Evolutionary conservation across 1,284 basidiomycete species (phyloP), one percentile per base, ranked within the genome.

Genomic region (Macrocystidia cucumis): DNA sequence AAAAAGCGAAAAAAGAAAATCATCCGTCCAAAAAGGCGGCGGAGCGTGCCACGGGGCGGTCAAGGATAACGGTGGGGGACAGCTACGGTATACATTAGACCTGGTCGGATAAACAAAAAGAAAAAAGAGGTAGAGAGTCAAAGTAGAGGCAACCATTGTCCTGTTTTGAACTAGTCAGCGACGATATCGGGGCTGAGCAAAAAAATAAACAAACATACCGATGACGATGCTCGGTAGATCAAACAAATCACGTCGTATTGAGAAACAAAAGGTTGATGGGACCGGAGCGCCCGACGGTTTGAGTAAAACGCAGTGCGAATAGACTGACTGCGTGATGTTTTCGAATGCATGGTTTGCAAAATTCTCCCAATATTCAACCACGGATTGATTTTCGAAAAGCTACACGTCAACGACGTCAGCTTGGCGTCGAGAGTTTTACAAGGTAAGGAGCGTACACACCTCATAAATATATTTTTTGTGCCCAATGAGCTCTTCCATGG

Each of bases 331-430:
- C 22, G 90, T 90, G 35, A 90, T 91, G 59, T 91, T 93, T 60
- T 96, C 91, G 48, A 97, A 97, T 4, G 92, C 92, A 58, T 95
- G 90, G 36, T 81, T 78, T 14, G 89, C 88, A 56, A 95, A 96
- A 57, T 88, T 90, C 59, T 96, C 92, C 83, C 88, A 96, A 59
- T 95, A 96, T 54, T 91, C 85, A 36, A 96, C 88, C 17, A 86
- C 84, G 31, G 86, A 90, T 55, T 87, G 82, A 59, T 89, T 89
- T 60, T 89, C 84, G 55, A 92, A 91, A 32, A 93, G 63, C 85
- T 89, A 50, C 29, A 31, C 42, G 18, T 29, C 22, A 34, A 11
- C 9, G 8, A 28, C 38, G 12, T 20, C 25, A 34, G 16, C 23
- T 35, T 19, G 37, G 36, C 41, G 44, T 44, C 41, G 45, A 49